These are phyloP conservation scores for Wickerhamomyces ciferrii DNA, from an alignment of 805 yeast species.

Conservation along the genomic window DNA sequence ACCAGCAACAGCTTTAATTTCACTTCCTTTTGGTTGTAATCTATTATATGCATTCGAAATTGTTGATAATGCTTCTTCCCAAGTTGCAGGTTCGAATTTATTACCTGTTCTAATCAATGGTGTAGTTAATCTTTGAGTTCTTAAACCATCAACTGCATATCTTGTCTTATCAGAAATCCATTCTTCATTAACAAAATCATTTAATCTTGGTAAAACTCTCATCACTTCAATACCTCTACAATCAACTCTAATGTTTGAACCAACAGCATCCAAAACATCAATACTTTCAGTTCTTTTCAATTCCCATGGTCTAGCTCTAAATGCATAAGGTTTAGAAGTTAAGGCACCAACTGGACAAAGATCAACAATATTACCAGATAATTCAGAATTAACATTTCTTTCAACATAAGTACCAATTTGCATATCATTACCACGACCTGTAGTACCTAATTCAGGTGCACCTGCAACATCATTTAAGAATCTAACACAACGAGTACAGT, in stretches of 20 bases:
- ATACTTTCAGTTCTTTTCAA: slow-evolving; percentile 82
- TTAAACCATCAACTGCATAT: slow-evolving; percentile 80
- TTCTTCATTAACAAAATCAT: slow-evolving; percentile 85
- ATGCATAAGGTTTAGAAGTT: slow-evolving; percentile 88
- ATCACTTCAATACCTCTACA: slow-evolving; percentile 83
- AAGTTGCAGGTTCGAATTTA: slow-evolving; percentile 66
- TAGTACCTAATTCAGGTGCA: slow-evolving; percentile 83
- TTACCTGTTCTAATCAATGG: slow-evolving; percentile 72
- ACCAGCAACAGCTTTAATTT: slow-evolving; percentile 78
- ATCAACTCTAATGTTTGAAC: slow-evolving; percentile 80
- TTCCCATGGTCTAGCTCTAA: slow-evolving; percentile 92
- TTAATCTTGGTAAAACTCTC: slow-evolving; percentile 81
- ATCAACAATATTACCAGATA: slow-evolving; percentile 84
- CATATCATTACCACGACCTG: slow-evolving; percentile 90
- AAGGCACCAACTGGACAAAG: slow-evolving; percentile 91
- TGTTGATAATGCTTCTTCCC: slow-evolving; percentile 80
- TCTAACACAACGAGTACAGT: slow-evolving; percentile 87
- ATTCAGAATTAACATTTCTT: slow-evolving; percentile 76
- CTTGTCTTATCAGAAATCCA: slow-evolving; percentile 89
- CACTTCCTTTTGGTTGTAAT: slow-evolving; percentile 57
- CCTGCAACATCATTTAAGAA: slow-evolving; percentile 90
- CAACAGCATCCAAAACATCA: slow-evolving; percentile 80
- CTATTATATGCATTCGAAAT: slow-evolving; percentile 57
- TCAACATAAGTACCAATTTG: slow-evolving; percentile 88
- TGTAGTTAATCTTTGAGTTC: slow-evolving; percentile 78